phyloP scores from a whole-genome alignment of 176 grass and related monocot species.

The Lolium rigidum region DNA sequence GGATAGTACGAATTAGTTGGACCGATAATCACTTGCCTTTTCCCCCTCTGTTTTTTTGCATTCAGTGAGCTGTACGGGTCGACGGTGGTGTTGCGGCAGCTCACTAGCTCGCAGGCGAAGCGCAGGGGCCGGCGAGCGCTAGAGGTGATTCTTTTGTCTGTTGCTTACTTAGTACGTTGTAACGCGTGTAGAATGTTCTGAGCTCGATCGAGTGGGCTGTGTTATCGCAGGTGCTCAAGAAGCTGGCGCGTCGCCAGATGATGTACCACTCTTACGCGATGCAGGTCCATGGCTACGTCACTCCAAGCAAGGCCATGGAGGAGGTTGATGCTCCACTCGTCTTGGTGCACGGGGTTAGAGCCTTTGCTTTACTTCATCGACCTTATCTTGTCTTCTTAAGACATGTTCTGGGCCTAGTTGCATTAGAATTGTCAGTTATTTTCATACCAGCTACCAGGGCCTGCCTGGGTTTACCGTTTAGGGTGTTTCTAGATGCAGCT shows the following conservation, averaged over 20 bases:
- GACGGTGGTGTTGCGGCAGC: constrained; percentile 84
- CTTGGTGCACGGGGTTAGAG: constrained; percentile 86
- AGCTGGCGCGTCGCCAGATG: constrained; percentile 75
- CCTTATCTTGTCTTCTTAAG: constrained; percentile 28
- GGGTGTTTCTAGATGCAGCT: constrained; percentile 18
- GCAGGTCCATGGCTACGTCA: constrained; percentile 91
- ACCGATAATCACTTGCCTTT: constrained; percentile 7
- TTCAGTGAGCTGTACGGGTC: constrained; percentile 75
- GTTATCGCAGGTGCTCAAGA: constrained; percentile 81
- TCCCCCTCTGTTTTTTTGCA: constrained; percentile 1
- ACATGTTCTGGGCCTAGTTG: constrained; percentile 24
- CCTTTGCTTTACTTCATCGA: constrained; percentile 31
- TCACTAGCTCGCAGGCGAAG: constrained; percentile 77
- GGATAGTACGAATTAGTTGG: not conserved
- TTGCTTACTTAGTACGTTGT: constrained; percentile 15
- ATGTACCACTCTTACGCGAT: constrained; percentile 97
- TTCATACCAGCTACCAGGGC: constrained; percentile 45
- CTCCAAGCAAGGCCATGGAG: constrained; percentile 35
- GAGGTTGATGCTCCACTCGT: constrained; percentile 62
- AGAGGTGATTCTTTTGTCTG: constrained; percentile 56
- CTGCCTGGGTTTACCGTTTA: constrained; percentile 10
- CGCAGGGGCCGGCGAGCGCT: constrained; percentile 89
- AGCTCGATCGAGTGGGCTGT: constrained; percentile 4
- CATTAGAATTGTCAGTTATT: not conserved
- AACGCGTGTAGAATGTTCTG: not conserved